Evolutionary conservation across 2,329 filamentous ascomycete species (phyloP).

Genomic region (Fusarium xylarioides): DNA sequence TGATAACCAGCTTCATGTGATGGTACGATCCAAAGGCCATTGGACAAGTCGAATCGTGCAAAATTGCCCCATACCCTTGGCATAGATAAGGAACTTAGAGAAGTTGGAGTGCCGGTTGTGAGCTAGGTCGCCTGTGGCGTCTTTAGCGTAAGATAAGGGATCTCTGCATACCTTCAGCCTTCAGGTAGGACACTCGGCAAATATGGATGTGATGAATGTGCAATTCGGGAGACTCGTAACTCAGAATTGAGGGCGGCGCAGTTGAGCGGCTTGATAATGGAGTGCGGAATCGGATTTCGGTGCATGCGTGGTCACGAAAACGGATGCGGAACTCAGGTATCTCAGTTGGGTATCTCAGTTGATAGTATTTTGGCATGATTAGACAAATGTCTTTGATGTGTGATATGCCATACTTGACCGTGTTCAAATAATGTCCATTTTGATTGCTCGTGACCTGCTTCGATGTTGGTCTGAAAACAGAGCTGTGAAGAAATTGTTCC

Average conservation of each 20-base stretch:
- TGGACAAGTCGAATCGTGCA: neutral
- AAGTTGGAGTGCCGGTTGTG: neutral
- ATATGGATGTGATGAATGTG: neutral
- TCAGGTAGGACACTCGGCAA: slow-evolving; percentile 4
- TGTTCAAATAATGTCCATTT: neutral
- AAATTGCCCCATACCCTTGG: slow-evolving; percentile 3
- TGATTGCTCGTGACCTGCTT: neutral
- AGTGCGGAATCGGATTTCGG: neutral
- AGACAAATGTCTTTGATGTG: neutral
- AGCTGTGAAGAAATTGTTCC: neutral
- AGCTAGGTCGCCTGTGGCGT: slow-evolving; percentile 22
- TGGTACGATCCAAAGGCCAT: neutral
- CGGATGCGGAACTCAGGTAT: neutral
- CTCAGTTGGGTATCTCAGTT: slow-evolving; percentile 14
- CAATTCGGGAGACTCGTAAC: neutral
- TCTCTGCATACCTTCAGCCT: neutral
- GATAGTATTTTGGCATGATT: neutral
- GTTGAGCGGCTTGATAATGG: neutral
- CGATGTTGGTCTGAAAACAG: neutral
- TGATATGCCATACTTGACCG: neutral
- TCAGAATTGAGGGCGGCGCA: neutral
- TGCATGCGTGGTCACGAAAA: slow-evolving; percentile 11
- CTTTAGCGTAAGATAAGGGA: slow-evolving; percentile 39
- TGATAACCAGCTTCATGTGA: slow-evolving; percentile 1
- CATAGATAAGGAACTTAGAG: slow-evolving; percentile 19